A percentile compares a stretch with the other conserved stretches of the same genome.
These are phyloP conservation scores for Neurospora sp. DNA, from an alignment of 495 filamentous ascomycete species.

Conservation along the genomic window DNA sequence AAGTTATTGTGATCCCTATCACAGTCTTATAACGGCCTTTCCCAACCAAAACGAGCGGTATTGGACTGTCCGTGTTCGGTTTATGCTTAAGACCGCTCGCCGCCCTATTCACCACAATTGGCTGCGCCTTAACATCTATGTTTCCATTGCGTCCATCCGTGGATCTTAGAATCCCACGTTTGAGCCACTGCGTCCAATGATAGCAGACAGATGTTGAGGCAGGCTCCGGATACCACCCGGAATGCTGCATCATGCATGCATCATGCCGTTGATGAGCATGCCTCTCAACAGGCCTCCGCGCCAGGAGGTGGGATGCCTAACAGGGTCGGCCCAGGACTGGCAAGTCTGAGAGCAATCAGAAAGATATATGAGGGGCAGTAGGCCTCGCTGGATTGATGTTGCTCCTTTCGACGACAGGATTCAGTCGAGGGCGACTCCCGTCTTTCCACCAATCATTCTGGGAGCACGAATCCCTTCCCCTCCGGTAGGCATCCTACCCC, in stretches of 20 bases:
- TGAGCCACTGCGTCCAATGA: background rate
- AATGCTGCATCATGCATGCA: background rate
- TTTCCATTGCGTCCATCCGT: background rate
- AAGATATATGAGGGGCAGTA: background rate
- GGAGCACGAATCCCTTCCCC: background rate
- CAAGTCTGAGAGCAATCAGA: background rate
- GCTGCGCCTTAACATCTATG: background rate
- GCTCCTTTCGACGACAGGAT: background rate
- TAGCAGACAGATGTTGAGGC: background rate
- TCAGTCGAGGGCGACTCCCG: background rate
- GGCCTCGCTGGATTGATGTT: background rate
- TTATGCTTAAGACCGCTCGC: background rate
- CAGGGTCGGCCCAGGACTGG: background rate
- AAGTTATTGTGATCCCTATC: background rate
- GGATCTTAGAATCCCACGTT: background rate
- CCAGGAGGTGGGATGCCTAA: background rate
- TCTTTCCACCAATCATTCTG: background rate
- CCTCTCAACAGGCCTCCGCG: background rate
- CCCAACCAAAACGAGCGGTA: background rate
- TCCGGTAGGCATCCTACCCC: background rate
- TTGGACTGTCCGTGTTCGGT: background rate
- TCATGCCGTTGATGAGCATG: background rate
- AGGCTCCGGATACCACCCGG: background rate
- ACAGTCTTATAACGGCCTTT: background rate
- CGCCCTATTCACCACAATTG: background rate